These are phyloP conservation scores for Tritrichomonas foetus DNA, from an alignment of 208 protist species.

Conservation along the genomic window DNA sequence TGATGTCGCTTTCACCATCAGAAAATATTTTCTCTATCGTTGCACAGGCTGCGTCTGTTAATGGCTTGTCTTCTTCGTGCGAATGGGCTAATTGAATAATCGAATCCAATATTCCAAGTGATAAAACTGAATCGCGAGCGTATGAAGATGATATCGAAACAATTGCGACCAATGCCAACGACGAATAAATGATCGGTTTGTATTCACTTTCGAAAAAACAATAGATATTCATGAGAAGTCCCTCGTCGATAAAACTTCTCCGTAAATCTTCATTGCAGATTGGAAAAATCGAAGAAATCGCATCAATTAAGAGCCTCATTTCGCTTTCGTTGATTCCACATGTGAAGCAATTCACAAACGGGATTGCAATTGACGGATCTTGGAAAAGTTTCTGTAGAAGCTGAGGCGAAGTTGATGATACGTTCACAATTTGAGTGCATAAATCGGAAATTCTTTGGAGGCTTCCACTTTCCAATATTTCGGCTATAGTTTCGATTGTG, in stretches of 20 bases:
- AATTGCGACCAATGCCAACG: neutral
- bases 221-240: neutral
- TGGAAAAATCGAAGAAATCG: neutral
- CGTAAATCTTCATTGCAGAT: neutral
- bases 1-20: neutral
- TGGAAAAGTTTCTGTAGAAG: neutral
- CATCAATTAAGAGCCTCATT: neutral
- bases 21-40: neutral
- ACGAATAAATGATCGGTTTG: no score
- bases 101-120: neutral
- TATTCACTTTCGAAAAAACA: no score
- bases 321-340: neutral
- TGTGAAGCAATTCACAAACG: neutral
- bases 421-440: neutral
- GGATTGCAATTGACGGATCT: neutral
- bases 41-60: neutral
- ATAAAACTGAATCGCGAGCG: neutral
- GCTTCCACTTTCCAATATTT: neutral
- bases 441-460: neutral
- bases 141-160: neutral
- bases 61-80: neutral
- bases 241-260: neutral
- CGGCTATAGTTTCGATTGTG: no score
- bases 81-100: neutral
- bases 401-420: neutral